A percentile compares a stretch with the other conserved stretches of the same genome.
These are phyloP conservation scores for Pythium periplocum DNA, from an alignment of 352 stramenopile species.

Conservation along the genomic window DNA sequence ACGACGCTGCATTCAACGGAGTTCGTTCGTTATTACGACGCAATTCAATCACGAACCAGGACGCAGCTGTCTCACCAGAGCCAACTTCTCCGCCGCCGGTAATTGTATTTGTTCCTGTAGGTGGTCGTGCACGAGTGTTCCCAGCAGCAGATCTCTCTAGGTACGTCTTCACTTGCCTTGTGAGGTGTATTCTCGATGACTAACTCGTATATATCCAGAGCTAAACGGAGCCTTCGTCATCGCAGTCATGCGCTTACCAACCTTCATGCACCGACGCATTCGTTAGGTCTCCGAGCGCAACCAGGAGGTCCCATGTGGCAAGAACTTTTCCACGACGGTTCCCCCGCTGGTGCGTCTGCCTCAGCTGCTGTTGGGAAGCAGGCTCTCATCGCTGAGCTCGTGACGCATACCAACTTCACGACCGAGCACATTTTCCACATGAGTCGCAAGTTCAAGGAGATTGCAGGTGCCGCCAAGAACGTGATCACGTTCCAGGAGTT, in stretches of 20 bases:
- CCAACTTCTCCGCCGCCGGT: not conserved
- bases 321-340: not conserved
- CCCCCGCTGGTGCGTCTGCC: not conserved
- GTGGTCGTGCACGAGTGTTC: constrained; percentile 27
- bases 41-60: not conserved
- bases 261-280: constrained; percentile 10
- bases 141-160: constrained; percentile 22
- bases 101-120: constrained; percentile 20
- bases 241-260: constrained; percentile 32
- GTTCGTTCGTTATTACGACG: constrained; percentile 1
- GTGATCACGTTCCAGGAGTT: constrained; percentile 41
- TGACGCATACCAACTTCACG: constrained; percentile 30
- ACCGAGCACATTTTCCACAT: constrained; percentile 43
- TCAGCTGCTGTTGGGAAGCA: constrained; percentile 23
- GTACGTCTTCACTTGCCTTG: not conserved
- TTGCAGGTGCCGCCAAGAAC: constrained; percentile 26
- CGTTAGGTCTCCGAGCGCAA: not conserved
- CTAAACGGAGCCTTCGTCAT: constrained; percentile 21
- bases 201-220: constrained; percentile 3
- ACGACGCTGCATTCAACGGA: not conserved
- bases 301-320: not conserved
- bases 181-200: not conserved
- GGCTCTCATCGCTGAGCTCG: constrained; percentile 40
- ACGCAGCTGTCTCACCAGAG: not conserved
- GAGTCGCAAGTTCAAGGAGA: constrained; percentile 45